Evolutionary conservation across 306 rosid genomes (phyloP).

Genomic region (Trifolium fragiferum): DNA sequence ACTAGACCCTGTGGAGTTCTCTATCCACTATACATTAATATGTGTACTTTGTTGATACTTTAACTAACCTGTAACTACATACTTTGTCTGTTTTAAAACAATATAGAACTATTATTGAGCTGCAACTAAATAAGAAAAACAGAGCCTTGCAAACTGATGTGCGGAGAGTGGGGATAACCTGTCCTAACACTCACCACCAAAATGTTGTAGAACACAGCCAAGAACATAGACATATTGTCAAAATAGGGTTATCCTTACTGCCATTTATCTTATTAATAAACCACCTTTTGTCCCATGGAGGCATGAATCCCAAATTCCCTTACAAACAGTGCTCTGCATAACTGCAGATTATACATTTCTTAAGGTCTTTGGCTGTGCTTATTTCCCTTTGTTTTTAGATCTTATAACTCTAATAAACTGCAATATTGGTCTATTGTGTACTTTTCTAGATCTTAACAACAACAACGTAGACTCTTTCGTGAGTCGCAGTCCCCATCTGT

Average conservation of each 20-base stretch:
- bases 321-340: neutral
- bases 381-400: neutral
- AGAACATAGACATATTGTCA: constrained; percentile 1
- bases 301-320: neutral
- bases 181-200: neutral
- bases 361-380: constrained; percentile 4
- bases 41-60: neutral
- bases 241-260: neutral
- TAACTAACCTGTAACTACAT: neutral
- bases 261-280: neutral
- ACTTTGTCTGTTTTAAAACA: neutral
- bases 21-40: neutral
- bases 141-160: neutral
- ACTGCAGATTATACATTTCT: neutral
- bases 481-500: neutral
- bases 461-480: neutral
- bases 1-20: neutral
- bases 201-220: neutral
- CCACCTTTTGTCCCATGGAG: neutral
- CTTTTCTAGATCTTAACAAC: neutral
- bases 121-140: no score
- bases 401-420: neutral
- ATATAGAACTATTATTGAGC: neutral
- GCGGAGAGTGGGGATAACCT: neutral
- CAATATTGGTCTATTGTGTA: neutral